Evolutionary conservation across 345 rosid species (phyloP).

Genomic region (Ailanthus altissimus): DNA sequence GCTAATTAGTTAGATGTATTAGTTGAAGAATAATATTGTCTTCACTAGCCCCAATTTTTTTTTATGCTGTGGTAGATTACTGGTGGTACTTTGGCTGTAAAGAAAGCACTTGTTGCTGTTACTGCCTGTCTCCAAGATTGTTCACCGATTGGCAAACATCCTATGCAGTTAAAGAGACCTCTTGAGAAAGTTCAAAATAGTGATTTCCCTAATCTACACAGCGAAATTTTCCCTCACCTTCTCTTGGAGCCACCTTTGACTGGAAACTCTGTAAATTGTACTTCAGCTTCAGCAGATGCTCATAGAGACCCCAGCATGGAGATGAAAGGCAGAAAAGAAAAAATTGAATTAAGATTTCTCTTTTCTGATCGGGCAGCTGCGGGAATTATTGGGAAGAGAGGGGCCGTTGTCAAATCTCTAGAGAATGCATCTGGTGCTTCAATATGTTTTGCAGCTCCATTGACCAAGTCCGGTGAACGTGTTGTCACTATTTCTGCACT

Average conservation of each 20-base stretch:
- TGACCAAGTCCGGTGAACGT: slow-evolving; percentile 39
- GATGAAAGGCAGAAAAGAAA: slow-evolving; percentile 17
- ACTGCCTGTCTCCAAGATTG: slow-evolving; percentile 44
- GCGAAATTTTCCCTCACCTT: slow-evolving; percentile 56
- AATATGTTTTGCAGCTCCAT: slow-evolving; percentile 41
- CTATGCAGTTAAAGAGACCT: slow-evolving; percentile 21
- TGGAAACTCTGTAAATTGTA: slow-evolving; percentile 20
- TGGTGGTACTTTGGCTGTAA: slow-evolving; percentile 53
- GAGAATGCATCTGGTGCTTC: slow-evolving; percentile 67
- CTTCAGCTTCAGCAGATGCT: slow-evolving; percentile 27
- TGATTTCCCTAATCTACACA: slow-evolving; percentile 40
- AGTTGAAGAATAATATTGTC: not conserved
- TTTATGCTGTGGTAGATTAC: slow-evolving; percentile 45
- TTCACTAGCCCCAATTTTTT: not conserved
- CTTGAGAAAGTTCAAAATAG: slow-evolving; percentile 29
- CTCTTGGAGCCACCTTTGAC: slow-evolving; percentile 33
- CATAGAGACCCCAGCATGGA: slow-evolving; percentile 23
- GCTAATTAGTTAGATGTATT: not conserved
- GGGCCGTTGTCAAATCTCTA: slow-evolving; percentile 53
- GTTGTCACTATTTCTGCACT: slow-evolving; percentile 58
- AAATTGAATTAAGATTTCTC: slow-evolving; percentile 55
- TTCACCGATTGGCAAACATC: slow-evolving; percentile 34
- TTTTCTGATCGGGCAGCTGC: slow-evolving; percentile 54
- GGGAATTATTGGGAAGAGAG: slow-evolving; percentile 69
- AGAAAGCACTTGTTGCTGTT: slow-evolving; percentile 64